phyloP scores from a whole-genome alignment of 768 basidiomycete genomes.

The Boletus subparvulus region DNA sequence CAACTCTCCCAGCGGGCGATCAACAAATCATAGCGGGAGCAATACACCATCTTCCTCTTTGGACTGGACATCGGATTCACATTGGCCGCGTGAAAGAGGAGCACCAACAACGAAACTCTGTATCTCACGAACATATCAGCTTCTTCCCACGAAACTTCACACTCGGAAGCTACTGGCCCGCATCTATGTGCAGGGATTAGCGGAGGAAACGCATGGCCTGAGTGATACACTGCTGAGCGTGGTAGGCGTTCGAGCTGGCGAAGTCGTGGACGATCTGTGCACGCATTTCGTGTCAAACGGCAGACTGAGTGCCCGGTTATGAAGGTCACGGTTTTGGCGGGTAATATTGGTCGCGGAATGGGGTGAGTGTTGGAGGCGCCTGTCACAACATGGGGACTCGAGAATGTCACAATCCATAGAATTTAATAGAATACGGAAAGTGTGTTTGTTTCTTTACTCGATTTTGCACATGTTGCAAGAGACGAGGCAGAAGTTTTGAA shows the following conservation, averaged over 20 bases:
- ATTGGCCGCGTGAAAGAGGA: conserved; percentile 16
- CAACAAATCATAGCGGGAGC: conserved; percentile 2
- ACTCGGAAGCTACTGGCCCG: conserved; percentile 18
- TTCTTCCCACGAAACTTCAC: conserved; percentile 30
- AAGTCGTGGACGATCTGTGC: conserved; percentile 42
- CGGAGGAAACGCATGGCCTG: conserved; percentile 39
- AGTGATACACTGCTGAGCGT: conserved; percentile 50
- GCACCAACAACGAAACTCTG: conserved; percentile 14
- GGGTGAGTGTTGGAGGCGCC: background rate
- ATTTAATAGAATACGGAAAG: too few relatives aligned
- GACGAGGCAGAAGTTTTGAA: too few relatives aligned
- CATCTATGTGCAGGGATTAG: conserved; percentile 39
- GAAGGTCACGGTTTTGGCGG: background rate
- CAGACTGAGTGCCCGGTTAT: conserved; percentile 5
- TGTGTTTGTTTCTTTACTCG: background rate
- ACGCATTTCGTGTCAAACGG: conserved; percentile 1
- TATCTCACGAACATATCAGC: conserved; percentile 44
- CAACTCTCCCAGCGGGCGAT: background rate
- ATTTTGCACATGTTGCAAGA: background rate
- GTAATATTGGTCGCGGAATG: background rate
- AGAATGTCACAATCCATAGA: background rate
- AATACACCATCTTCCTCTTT: conserved; percentile 12
- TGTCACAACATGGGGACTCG: background rate
- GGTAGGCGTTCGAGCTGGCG: conserved; percentile 43
- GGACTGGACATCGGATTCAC: conserved; percentile 18